Percentiles rank a stretch among this genome's conserved stretches.
Evolutionary conservation across 2,329 filamentous ascomycete species (phyloP).

Genomic region (Aspergillus alliaceus): DNA sequence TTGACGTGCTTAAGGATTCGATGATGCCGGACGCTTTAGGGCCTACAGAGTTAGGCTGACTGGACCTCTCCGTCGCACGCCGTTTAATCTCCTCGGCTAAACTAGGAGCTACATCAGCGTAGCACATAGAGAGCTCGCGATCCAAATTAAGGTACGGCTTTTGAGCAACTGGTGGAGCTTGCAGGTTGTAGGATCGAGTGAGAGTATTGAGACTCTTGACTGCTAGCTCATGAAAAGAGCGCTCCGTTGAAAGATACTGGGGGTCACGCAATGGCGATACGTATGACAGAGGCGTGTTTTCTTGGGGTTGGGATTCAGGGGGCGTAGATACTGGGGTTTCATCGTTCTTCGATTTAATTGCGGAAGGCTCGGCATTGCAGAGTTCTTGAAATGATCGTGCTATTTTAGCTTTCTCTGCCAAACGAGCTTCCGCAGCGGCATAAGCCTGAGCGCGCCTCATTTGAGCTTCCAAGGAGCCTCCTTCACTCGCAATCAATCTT

Average conservation of each 20-base stretch:
- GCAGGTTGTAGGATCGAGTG: constrained; percentile 87
- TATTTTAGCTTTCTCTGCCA: constrained; percentile 24
- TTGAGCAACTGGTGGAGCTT: constrained; percentile 88
- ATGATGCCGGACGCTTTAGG: constrained; percentile 54
- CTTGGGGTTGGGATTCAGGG: not conserved
- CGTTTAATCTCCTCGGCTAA: constrained; percentile 72
- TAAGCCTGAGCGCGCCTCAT: constrained; percentile 70
- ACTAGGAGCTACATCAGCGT: constrained; percentile 78
- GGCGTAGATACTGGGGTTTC: constrained; percentile 20
- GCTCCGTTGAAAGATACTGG: constrained; percentile 71
- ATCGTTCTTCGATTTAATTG: constrained; percentile 25
- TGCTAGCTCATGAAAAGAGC: constrained; percentile 72
- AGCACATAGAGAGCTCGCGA: constrained; percentile 78
- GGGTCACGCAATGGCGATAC: constrained; percentile 73
- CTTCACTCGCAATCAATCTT: constrained; percentile 72
- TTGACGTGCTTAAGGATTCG: constrained; percentile 55
- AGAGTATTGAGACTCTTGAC: constrained; percentile 76
- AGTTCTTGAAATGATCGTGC: constrained; percentile 25
- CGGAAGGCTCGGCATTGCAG: constrained; percentile 4
- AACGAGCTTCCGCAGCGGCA: constrained; percentile 68
- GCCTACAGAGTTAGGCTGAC: constrained; percentile 31
- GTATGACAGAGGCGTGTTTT: constrained; percentile 34
- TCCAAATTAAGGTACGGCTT: constrained; percentile 87
- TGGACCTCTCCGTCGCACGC: constrained; percentile 56
- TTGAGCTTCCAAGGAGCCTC: constrained; percentile 73